Evolutionary conservation across 2,329 filamentous ascomycete genomes (phyloP).

Genomic region (Furcasterigmium furcatum): DNA sequence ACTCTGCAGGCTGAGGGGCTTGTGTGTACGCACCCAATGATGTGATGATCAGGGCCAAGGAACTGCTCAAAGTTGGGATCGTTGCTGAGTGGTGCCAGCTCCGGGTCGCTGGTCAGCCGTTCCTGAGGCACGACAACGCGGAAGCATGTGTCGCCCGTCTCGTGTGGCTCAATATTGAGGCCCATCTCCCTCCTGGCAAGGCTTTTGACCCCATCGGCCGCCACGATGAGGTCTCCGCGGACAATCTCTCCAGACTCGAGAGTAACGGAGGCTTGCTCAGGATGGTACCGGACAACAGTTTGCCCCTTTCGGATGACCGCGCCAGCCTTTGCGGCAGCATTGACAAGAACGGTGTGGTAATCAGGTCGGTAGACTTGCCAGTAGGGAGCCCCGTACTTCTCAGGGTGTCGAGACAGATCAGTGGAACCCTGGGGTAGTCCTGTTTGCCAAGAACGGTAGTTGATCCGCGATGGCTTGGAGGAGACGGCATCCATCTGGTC

Average conservation of each 20-base stretch:
- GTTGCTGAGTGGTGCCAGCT: slow-evolving; percentile 3
- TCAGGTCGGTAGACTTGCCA: slow-evolving; percentile 8
- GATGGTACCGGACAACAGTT: slow-evolving; percentile 1
- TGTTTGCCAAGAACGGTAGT: background rate
- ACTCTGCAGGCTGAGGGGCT: background rate
- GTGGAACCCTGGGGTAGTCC: slow-evolving; percentile 1
- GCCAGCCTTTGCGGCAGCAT: slow-evolving; percentile 4
- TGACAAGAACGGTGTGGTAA: slow-evolving; percentile 5
- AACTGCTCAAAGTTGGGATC: slow-evolving; percentile 11
- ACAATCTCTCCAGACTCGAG: slow-evolving; percentile 2
- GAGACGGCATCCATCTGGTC: slow-evolving; percentile 7
- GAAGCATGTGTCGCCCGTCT: slow-evolving; percentile 1
- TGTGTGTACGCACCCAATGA: background rate
- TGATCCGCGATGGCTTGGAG: slow-evolving; percentile 1
- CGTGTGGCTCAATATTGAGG: slow-evolving; percentile 7
- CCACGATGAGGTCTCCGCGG: slow-evolving; percentile 4
- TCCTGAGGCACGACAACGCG: slow-evolving; percentile 4
- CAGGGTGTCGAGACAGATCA: slow-evolving; percentile 1
- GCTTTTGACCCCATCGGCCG: slow-evolving; percentile 5
- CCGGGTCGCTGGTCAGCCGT: background rate
- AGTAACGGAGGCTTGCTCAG: slow-evolving; percentile 2
- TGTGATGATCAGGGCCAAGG: slow-evolving; percentile 4
- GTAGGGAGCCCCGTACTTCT: slow-evolving; percentile 6
- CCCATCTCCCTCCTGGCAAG: slow-evolving; percentile 5
- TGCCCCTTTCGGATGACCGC: slow-evolving; percentile 3